Evolutionary conservation across 805 yeast genomes (phyloP), one percentile per base, ranked within the genome.

Genomic region (Metschnikowia bowlesiae): DNA sequence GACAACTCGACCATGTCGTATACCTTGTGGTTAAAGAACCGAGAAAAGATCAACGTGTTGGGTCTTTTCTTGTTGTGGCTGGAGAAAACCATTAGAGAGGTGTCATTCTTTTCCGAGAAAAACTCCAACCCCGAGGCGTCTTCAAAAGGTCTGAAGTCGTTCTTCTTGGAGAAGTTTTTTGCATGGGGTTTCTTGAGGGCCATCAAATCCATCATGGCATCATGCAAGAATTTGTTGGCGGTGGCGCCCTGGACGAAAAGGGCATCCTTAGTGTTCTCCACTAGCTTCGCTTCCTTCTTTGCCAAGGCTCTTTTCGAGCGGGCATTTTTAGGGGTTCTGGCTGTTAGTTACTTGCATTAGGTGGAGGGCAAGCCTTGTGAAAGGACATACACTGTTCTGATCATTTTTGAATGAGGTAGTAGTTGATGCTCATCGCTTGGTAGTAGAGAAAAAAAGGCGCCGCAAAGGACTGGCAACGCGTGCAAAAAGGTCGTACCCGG

Each of bases 241-340:
- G 89, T 85, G 47, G 87, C 73, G 13, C 98, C 99, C 16, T 97
- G 96, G 40, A 94, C 83, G 62, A 94, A 94, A 50, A 94, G 77
- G 0, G 97, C 97, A 48, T 83, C 80, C 70, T 94, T 94, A 54
- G 85, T 83, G 68, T 94, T 91, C 68, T 94, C 99, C 8, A 86
- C 86, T 43, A 89, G 68, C 70, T 90, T 92, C 47, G 97, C 82
- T 62, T 90, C 96, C 61, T 83, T 85, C 62, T 87, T 86, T 55
- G 90, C 96, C 56, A 91, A 66, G 6, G 96, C 98, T 70, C 99
- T 83, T 74, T 94, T 94, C 49, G 97, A 82, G 64, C 98, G 89
- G 48, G 96, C 96, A 64, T 85, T 94, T 73, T 90, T 91, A 35
- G 99, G 98, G 59, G 89, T 85, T 41, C 85, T 74, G 70, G 53